A percentile compares a stretch with the other conserved stretches of the same genome.
These are phyloP conservation scores for Crithidia thermophila DNA, from an alignment of 208 protist genomes.

Conservation along the genomic window DNA sequence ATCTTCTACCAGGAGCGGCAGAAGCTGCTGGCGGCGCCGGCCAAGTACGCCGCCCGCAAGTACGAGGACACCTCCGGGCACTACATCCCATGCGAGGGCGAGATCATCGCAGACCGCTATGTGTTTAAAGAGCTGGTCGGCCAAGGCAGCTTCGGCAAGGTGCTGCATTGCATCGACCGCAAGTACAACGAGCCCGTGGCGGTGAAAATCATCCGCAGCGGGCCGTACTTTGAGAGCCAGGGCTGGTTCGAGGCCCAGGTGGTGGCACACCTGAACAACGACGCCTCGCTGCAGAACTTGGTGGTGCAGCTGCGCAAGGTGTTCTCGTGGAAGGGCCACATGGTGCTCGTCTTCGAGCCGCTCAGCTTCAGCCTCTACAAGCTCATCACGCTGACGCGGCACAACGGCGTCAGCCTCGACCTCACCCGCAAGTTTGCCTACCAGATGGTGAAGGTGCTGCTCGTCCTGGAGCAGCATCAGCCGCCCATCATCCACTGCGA, in stretches of 20 bases:
- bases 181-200: conserved; percentile 79
- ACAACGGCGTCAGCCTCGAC: conserved; percentile 89
- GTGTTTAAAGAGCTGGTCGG: conserved; percentile 84
- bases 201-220: conserved; percentile 88
- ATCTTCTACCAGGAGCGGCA: conserved; percentile 63
- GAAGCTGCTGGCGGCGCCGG: conserved; percentile 31
- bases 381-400: conserved; percentile 90
- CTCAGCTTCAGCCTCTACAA: conserved; percentile 97
- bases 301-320: conserved; percentile 82
- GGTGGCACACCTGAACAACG: conserved; percentile 68
- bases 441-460: conserved; percentile 93
- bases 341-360: conserved; percentile 98
- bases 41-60: conserved; percentile 29
- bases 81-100: conserved; percentile 74
- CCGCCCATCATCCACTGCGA: conserved; percentile 98
- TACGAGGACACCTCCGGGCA: conserved; percentile 86
- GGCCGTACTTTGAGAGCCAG: conserved; percentile 74
- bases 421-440: conserved; percentile 94
- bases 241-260: conserved; percentile 85
- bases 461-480: conserved; percentile 88
- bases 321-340: conserved; percentile 90
- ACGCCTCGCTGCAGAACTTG: conserved; percentile 57
- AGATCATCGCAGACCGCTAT: conserved; percentile 81
- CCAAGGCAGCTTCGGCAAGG: conserved; percentile 89
- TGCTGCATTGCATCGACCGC: conserved; percentile 79